Evolutionary conservation across 768 basidiomycete genomes (phyloP).

Genomic region (Termitomyces sp.): DNA sequence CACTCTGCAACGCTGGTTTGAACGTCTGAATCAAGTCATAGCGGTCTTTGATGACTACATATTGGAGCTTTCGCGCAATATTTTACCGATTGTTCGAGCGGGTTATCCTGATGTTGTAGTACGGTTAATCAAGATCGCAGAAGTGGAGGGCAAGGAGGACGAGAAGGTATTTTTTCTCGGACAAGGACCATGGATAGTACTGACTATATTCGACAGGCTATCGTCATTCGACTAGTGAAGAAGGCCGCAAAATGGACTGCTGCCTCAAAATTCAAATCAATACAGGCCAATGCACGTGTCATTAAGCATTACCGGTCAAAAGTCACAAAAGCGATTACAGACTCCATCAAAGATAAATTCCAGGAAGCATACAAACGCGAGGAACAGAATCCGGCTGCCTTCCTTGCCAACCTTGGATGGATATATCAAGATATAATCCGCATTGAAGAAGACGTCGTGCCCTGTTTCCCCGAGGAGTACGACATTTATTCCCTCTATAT

Average conservation of each 20-base stretch:
- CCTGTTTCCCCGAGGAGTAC: constrained; percentile 90
- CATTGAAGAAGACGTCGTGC: constrained; percentile 86
- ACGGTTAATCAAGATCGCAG: constrained; percentile 88
- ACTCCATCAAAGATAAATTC: constrained; percentile 73
- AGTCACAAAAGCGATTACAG: constrained; percentile 73
- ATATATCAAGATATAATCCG: constrained; percentile 93
- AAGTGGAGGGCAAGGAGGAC: constrained; percentile 89
- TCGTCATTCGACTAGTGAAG: constrained; percentile 91
- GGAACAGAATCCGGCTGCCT: constrained; percentile 61
- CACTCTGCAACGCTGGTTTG: constrained; percentile 78
- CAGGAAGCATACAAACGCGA: constrained; percentile 61
- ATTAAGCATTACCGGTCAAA: constrained; percentile 96
- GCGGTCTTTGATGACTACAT: constrained; percentile 85
- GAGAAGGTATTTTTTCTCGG: constrained; percentile 64
- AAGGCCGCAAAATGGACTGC: constrained; percentile 91
- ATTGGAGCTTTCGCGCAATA: constrained; percentile 67
- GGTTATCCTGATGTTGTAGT: constrained; percentile 88
- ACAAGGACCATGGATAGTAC: neutral
- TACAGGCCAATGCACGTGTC: constrained; percentile 88
- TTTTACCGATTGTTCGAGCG: constrained; percentile 74
- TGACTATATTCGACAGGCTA: constrained; percentile 52
- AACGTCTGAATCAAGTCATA: constrained; percentile 77
- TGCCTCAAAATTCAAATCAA: constrained; percentile 88
- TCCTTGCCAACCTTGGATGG: constrained; percentile 81
- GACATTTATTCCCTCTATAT: constrained; percentile 83